Conservation (phyloP, 2,329 filamentous ascomycete genomes). For the Xylaria sp. region DNA sequence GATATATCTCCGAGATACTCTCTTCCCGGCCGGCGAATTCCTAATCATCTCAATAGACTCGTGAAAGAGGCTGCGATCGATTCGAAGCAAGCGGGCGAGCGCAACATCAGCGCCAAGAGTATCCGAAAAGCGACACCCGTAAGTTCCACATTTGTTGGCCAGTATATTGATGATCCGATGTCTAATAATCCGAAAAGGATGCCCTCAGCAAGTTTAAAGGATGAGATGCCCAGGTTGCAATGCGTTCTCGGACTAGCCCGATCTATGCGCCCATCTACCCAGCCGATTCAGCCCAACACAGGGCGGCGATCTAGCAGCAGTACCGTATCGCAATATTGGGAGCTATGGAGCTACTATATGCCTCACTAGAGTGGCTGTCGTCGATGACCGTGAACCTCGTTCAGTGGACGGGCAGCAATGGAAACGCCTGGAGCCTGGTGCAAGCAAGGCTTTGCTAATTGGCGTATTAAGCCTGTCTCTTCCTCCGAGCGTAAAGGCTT, state of each 20-base stretch:
- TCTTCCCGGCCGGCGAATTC: background rate
- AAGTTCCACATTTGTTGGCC: slow-evolving; percentile 47
- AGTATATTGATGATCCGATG: background rate
- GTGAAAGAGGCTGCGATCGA: slow-evolving; percentile 83
- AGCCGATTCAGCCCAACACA: background rate
- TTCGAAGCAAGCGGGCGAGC: slow-evolving; percentile 78
- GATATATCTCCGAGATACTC: slow-evolving; percentile 31
- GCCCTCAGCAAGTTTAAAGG: slow-evolving; percentile 76
- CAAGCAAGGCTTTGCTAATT: slow-evolving; percentile 1
- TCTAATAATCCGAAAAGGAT: slow-evolving; percentile 58
- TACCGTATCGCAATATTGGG: background rate
- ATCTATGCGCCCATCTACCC: background rate
- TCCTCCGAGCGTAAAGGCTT: background rate
- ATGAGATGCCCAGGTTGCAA: slow-evolving; percentile 52
- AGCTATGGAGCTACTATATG: background rate
- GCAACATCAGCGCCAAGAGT: slow-evolving; percentile 77
- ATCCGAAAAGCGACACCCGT: slow-evolving; percentile 83
- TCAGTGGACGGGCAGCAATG: background rate
- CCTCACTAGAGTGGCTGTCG: background rate
- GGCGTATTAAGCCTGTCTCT: background rate
- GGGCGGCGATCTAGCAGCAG: background rate
- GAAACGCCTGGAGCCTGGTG: background rate
- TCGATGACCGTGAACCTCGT: background rate
- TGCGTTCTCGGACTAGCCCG: background rate
- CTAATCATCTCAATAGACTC: slow-evolving; percentile 61